Evolutionary conservation across 768 basidiomycete species (phyloP), one percentile per base, ranked within the genome.

Genomic region (Mycena kentingensis): DNA sequence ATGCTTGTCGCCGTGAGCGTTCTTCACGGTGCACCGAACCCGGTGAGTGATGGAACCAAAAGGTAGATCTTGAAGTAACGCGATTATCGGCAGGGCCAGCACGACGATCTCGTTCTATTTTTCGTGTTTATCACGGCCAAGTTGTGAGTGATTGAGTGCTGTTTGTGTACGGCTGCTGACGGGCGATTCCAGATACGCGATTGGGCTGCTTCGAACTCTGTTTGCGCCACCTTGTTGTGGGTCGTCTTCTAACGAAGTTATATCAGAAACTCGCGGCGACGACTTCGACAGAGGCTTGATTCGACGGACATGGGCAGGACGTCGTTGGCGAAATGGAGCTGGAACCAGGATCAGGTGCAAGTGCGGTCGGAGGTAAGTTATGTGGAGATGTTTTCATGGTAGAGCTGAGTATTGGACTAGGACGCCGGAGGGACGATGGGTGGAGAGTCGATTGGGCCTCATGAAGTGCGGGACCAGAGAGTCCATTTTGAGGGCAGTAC

Each of bases 41-140:
- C 70, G 12, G 77, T 77, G 50, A 42, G 70, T 66, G 16, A 26
- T 18, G 12, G 5, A 51, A 32, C 6, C 4, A n/a, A n/a, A n/a
- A n/a, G n/a, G n/a, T n/a, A n/a, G 3, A 24, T 22, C n/a, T 21
- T 38, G 32, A 21, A n/a, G 21, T 47, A 25, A 21, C 28, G 24
- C 43, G 34, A 24, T 28, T 7, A 32, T 29, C 18, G 7, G 36
- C 51, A 73, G 73, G 52, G 66, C 38, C 48, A 60, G n/a, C 57
- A 67, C 16, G 69, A 73, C 49, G 70, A 76, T 55, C 66, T 80
- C 6, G 72, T 77, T 27, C 60, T 80, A 5, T 74, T 81, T 56
- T 81, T 82, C 60, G 67, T 76, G 28, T 61, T 81, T 16, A 63
- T 78, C 42, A 77, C 78, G 3, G 79, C 79, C 31, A 82, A 82